Conservation (phyloP, 345 rosid genomes). For the Abelmoschus esculentus region DNA sequence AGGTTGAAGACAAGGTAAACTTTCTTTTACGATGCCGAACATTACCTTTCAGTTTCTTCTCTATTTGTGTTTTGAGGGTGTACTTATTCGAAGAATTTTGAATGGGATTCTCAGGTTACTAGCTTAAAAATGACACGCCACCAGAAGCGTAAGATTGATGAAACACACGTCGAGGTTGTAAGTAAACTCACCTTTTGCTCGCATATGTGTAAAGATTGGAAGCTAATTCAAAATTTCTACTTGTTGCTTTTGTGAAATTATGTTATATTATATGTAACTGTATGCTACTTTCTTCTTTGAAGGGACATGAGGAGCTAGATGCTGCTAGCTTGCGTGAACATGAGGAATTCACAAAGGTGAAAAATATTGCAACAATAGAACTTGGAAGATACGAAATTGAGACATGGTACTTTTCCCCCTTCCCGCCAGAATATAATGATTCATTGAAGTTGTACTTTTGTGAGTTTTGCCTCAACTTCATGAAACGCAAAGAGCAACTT, state of each 20-base stretch:
- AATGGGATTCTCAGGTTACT: conserved; percentile 49
- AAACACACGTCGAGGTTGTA: conserved; percentile 85
- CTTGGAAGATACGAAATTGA: conserved; percentile 99
- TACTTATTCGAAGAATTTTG: not conserved
- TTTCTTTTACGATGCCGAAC: not conserved
- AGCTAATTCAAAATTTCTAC: not conserved
- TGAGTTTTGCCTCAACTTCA: conserved; percentile 96
- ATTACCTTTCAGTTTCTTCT: not conserved
- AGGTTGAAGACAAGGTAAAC: conserved; percentile 91
- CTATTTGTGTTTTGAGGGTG: not conserved
- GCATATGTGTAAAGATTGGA: not conserved
- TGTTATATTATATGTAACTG: not conserved
- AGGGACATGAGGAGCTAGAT: conserved; percentile 99
- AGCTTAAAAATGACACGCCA: conserved; percentile 98
- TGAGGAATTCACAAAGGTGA: conserved; percentile 97
- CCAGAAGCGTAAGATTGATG: conserved; percentile 95
- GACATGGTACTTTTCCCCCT: conserved; percentile 99
- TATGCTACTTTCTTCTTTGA: not conserved
- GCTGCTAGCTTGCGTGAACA: conserved; percentile 99
- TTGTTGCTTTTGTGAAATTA: not conserved
- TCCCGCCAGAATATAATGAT: conserved; percentile 96
- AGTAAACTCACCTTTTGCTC: not conserved
- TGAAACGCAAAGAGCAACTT: conserved; percentile 99
- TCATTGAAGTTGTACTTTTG: conserved; percentile 91
- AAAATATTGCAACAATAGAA: conserved; percentile 94